phyloP scores from a whole-genome alignment of 306 rosid species.

The Vigna radiata region DNA sequence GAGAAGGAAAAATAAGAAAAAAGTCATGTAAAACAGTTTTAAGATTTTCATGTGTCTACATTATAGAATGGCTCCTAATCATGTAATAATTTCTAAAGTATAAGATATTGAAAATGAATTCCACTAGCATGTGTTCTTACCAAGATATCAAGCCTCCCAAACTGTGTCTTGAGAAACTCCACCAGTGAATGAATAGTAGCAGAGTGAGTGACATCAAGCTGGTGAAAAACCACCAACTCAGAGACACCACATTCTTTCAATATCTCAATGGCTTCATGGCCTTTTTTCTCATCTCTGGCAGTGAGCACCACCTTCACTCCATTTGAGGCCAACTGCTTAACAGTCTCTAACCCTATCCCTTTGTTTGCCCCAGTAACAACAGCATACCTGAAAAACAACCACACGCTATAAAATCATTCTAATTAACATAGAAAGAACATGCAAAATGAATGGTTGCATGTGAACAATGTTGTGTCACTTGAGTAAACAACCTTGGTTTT shows the following conservation, averaged over 20 bases:
- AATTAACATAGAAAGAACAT: not conserved
- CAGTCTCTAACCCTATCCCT: constrained; percentile 54
- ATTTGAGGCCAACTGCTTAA: constrained; percentile 47
- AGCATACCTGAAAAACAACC: constrained; percentile 45
- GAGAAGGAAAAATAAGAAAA: not conserved
- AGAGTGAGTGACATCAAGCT: constrained; percentile 48
- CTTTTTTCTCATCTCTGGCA: constrained; percentile 48
- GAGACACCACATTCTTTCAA: constrained; percentile 41
- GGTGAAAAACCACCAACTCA: constrained; percentile 47
- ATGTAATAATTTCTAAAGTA: not conserved
- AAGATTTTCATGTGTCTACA: too few species aligned
- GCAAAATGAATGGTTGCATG: not conserved
- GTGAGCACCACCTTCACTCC: constrained; percentile 52
- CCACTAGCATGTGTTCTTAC: constrained; percentile 29
- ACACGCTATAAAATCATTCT: not conserved
- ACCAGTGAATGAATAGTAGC: constrained; percentile 48
- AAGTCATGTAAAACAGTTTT: too few species aligned
- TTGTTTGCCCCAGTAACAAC: constrained; percentile 59
- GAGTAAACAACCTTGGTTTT: constrained; percentile 33
- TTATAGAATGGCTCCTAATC: not conserved
- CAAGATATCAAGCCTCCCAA: constrained; percentile 59
- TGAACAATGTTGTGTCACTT: not conserved
- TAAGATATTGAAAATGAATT: not conserved
- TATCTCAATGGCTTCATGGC: constrained; percentile 49
- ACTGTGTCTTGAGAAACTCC: constrained; percentile 43